Evolutionary conservation across 2,329 filamentous ascomycete species (phyloP).

Genomic region (Hymenoscyphus fructigenus): DNA sequence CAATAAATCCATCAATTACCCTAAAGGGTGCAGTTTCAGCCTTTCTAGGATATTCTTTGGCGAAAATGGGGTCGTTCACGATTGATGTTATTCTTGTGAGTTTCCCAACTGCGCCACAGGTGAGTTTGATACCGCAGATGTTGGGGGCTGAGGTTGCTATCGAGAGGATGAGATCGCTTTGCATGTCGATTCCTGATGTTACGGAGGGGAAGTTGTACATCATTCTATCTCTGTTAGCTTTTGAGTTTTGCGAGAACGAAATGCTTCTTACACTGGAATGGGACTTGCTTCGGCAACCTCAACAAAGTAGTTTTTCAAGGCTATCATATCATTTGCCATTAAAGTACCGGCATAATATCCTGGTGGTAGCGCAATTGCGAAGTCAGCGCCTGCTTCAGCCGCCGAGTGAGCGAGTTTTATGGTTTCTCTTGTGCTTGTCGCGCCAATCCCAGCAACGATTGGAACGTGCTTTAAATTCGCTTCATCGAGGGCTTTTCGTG

Average conservation of each 20-base stretch:
- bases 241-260: neutral
- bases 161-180: slow-evolving; percentile 26
- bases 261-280: slow-evolving; percentile 23
- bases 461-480: slow-evolving; percentile 40
- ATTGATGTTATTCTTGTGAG: slow-evolving; percentile 25
- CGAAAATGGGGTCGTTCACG: slow-evolving; percentile 17
- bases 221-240: slow-evolving; percentile 16
- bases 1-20: slow-evolving; percentile 34
- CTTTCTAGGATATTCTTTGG: slow-evolving; percentile 12
- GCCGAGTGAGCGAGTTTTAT: slow-evolving; percentile 41
- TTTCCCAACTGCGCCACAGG: slow-evolving; percentile 28
- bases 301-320: slow-evolving; percentile 28
- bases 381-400: slow-evolving; percentile 39
- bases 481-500: slow-evolving; percentile 41
- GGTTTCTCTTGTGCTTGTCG: slow-evolving; percentile 39
- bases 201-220: slow-evolving; percentile 32
- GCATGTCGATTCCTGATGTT: slow-evolving; percentile 28
- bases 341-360: slow-evolving; percentile 22
- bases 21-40: slow-evolving; percentile 21
- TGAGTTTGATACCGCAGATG: slow-evolving; percentile 29
- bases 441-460: slow-evolving; percentile 47
- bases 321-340: slow-evolving; percentile 14
- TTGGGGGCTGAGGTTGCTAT: slow-evolving; percentile 26
- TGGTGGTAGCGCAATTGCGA: slow-evolving; percentile 22
- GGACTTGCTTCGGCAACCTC: slow-evolving; percentile 27